These are phyloP conservation scores for Coemansia sp. DNA, from an alignment of 192 early-diverging fungal genomes.

Conservation along the genomic window DNA sequence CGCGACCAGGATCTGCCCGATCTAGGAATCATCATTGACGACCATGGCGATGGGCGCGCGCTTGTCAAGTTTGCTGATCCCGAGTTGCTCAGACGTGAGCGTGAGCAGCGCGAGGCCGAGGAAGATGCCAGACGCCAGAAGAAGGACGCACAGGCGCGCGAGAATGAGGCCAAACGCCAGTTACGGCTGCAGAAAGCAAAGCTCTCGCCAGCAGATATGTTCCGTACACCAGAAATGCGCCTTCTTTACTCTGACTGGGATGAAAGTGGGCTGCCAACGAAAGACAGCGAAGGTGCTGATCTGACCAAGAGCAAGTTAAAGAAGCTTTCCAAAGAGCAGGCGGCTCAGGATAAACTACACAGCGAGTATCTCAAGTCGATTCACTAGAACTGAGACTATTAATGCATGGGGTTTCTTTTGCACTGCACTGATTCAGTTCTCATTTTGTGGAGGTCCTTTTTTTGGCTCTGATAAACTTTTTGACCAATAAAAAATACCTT, in stretches of 20 bases:
- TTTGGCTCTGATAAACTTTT: too few species aligned
- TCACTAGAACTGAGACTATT: neutral
- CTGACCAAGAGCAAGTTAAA: conserved; percentile 81
- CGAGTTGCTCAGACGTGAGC: conserved; percentile 64
- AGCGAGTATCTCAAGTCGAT: conserved; percentile 67
- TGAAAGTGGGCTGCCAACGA: conserved; percentile 83
- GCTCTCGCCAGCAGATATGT: conserved; percentile 77
- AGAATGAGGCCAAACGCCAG: conserved; percentile 64
- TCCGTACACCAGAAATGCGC: conserved; percentile 62
- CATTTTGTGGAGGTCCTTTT: too few species aligned
- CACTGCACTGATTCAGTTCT: too few species aligned
- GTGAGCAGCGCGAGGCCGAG: conserved; percentile 66
- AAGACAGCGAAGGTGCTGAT: conserved; percentile 78
- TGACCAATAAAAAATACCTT: too few species aligned
- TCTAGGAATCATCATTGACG: conserved; percentile 89
- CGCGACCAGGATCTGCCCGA: conserved; percentile 86
- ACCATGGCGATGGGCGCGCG: conserved; percentile 92
- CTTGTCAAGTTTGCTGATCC: conserved; percentile 88
- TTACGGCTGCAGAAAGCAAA: conserved; percentile 78
- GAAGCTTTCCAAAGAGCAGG: conserved; percentile 85
- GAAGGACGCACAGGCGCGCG: conserved; percentile 63
- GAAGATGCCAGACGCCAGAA: conserved; percentile 62
- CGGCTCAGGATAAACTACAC: conserved; percentile 86
- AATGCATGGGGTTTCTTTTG: neutral
- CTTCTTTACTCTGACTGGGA: conserved; percentile 75